Conservation (phyloP, 148 eudicot genomes). For the Hydrangea macrophylla region DNA sequence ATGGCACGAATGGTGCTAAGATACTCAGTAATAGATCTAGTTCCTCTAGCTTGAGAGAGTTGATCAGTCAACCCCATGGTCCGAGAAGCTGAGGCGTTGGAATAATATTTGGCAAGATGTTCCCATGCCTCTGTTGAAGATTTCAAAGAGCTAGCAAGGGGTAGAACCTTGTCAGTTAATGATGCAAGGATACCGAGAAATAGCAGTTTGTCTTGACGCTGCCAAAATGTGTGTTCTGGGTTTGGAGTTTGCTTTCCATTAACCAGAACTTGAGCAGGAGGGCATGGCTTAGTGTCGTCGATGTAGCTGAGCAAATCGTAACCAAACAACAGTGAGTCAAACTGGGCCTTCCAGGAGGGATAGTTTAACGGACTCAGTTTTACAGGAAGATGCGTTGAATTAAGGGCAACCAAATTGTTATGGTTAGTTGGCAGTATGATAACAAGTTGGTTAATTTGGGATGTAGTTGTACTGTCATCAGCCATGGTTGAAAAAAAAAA, state of each 20-base stretch:
- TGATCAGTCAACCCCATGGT: neutral
- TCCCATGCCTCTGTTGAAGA: neutral
- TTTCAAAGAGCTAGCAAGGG: neutral
- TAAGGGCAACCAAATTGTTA: neutral
- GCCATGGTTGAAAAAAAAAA: too few species aligned
- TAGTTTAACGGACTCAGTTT: neutral
- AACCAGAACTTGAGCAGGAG: neutral
- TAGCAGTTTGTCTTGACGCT: neutral
- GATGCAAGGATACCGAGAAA: neutral
- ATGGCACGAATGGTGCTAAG: neutral
- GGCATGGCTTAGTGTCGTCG: neutral
- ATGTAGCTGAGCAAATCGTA: neutral
- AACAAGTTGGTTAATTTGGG: too few species aligned
- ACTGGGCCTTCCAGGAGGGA: neutral
- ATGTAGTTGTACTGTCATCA: too few species aligned
- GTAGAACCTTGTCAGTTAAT: neutral
- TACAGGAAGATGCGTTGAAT: neutral
- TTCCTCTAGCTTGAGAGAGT: neutral
- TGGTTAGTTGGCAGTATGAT: too few species aligned
- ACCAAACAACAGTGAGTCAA: neutral
- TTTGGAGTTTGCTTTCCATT: neutral
- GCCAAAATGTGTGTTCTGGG: neutral
- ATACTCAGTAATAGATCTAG: neutral
- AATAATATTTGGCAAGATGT: neutral
- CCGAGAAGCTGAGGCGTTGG: neutral